Base-by-base conservation (phyloP, 768 basidiomycete species). In the Boletellus sp. region DNA sequence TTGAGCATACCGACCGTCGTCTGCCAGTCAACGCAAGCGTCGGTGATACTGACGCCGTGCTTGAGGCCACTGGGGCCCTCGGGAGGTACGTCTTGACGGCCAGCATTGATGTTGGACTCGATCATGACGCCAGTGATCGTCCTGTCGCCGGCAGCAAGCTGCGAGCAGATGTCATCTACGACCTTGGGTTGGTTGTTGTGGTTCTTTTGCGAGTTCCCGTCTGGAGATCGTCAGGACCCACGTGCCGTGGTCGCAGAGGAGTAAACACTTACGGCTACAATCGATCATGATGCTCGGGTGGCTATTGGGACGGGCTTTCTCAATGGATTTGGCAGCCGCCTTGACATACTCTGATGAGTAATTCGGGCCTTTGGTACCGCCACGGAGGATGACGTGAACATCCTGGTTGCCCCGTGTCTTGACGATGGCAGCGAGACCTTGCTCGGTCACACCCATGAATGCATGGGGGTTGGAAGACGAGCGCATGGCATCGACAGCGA, bases 401-500 rank as follows among this genome's bases (percentile, higher is more conserved):
- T 96, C 90, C 57, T 81, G 72, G 68, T 85, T 85, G 4, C 91
- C 90, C 54, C 80, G 71, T 7, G 94, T 94, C 70, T 90, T 90
- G 63, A 97, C 95, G 68, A 98, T 98, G 12, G 92, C 79, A n/a
- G 94, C 94, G 32, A 97, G 83, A 48, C 87, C 87, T 41, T 88
- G 84, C 60, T 85, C 85, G 9, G 87, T 90, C 35, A 90, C 87
- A 59, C 87, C 94, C 87, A 98, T 92, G 78, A 98, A 98, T 31
- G 91, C 89, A 69, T 98, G 95, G 4, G 94, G 90, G 65, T 93
- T 87, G 3, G 85, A 87, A 12, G 91, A 82, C 0, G 91, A 85
- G 53, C 85, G 81, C 94, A 98, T 97, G 15, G 95, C 96, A 68
- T 99, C 96, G 48, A 98, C 88, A 3, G 95, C 95, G 32, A 98